These are phyloP conservation scores for Penicillium sp. DNA, from an alignment of 2,329 filamentous ascomycete genomes.

Conservation along the genomic window DNA sequence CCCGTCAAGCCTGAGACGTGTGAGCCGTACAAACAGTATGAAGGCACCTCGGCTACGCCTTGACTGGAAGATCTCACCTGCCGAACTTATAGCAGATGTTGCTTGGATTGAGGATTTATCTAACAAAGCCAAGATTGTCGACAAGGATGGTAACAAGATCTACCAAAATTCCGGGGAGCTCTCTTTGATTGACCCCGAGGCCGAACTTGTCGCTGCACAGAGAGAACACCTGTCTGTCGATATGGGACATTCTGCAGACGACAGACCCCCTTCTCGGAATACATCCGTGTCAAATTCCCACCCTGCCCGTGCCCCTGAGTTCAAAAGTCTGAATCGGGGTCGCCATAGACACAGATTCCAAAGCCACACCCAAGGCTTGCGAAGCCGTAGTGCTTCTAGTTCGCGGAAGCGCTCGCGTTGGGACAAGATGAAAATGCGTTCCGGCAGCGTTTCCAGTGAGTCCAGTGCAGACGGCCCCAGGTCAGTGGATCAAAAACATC, in stretches of 20 bases:
- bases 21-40: constrained; percentile 43
- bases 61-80: constrained; percentile 81
- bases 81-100: constrained; percentile 83
- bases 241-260: constrained; percentile 10
- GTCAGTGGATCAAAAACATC: constrained; percentile 6
- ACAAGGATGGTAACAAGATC: constrained; percentile 72
- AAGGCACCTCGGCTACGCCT: constrained; percentile 72
- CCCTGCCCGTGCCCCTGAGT: constrained; percentile 33
- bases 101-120: constrained; percentile 84
- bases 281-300: constrained; percentile 44
- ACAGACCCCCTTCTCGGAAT: constrained; percentile 24
- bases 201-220: constrained; percentile 5
- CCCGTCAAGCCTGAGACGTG: constrained; percentile 44
- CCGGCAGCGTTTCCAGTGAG: constrained; percentile 56
- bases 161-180: constrained; percentile 45
- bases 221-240: constrained; percentile 25
- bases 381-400: constrained; percentile 54
- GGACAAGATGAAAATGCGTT: constrained; percentile 54
- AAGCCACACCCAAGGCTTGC: constrained; percentile 57
- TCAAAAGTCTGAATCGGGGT: constrained; percentile 55
- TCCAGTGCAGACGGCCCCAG: constrained; percentile 48
- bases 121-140: constrained; percentile 79
- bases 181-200: constrained; percentile 13
- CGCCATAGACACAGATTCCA: constrained; percentile 62
- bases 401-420: constrained; percentile 55